Percentiles rank a stretch among this genome's conserved stretches.
Evolutionary conservation across 495 filamentous ascomycete genomes (phyloP).

Genomic region (Hyaloscypha bicolor): DNA sequence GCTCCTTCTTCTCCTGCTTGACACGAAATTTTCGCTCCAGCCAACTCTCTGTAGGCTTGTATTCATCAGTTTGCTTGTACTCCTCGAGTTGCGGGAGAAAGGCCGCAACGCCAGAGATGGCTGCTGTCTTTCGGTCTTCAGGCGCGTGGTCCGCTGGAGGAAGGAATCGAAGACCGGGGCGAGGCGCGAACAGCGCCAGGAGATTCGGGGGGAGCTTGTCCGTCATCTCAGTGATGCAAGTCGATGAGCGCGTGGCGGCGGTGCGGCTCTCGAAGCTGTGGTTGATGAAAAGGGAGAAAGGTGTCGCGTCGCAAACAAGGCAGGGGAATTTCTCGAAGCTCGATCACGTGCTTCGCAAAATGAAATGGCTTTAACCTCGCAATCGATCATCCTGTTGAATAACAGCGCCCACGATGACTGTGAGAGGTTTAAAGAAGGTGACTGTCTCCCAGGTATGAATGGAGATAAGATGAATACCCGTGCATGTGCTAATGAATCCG

Average conservation of each 20-base stretch:
- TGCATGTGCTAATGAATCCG: neutral
- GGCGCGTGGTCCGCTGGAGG: constrained; percentile 81
- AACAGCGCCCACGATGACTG: constrained; percentile 59
- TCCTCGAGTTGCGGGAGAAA: constrained; percentile 70
- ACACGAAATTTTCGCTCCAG: constrained; percentile 80
- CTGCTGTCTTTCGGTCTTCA: constrained; percentile 74
- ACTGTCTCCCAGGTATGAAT: constrained; percentile 61
- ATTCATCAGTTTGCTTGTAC: constrained; percentile 72
- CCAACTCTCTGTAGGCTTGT: constrained; percentile 89
- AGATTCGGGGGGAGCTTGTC: constrained; percentile 93
- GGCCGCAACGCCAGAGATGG: constrained; percentile 70
- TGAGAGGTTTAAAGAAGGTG: constrained; percentile 58
- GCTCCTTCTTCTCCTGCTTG: constrained; percentile 74
- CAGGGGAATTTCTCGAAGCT: neutral
- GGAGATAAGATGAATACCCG: neutral
- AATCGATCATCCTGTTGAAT: neutral
- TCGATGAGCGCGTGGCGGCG: neutral
- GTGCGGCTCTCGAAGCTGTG: constrained; percentile 22
- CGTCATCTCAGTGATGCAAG: constrained; percentile 66
- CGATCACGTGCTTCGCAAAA: neutral
- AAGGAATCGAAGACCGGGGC: constrained; percentile 88
- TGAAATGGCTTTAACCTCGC: neutral
- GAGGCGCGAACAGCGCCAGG: constrained; percentile 89
- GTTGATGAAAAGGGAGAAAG: constrained; percentile 9
- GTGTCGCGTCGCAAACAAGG: constrained; percentile 20